Evolutionary conservation across 208 protist genomes (phyloP).

Genomic region (Angomonas desouzai): DNA sequence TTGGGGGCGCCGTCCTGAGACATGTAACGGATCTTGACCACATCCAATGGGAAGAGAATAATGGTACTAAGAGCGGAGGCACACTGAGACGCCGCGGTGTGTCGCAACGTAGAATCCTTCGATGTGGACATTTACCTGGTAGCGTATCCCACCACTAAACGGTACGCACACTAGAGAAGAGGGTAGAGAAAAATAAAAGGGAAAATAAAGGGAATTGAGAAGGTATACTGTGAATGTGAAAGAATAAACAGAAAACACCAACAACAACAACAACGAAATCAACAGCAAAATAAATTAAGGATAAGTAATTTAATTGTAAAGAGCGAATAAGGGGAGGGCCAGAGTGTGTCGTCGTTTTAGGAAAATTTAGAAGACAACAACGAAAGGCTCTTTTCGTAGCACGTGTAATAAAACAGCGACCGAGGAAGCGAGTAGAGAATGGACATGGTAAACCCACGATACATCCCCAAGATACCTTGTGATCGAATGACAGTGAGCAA

Average conservation of each 20-base stretch:
- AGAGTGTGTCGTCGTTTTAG: too few relatives aligned
- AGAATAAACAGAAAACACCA: too few relatives aligned
- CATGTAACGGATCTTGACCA: constrained; percentile 78
- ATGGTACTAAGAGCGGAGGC: constrained; percentile 39
- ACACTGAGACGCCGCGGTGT: constrained; percentile 42
- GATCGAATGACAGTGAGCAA: constrained; percentile 47
- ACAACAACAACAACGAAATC: not conserved
- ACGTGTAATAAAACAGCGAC: constrained; percentile 59
- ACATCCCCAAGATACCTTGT: constrained; percentile 59
- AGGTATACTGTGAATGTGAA: too few relatives aligned
- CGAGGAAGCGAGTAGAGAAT: constrained; percentile 77
- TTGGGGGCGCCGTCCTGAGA: constrained; percentile 56
- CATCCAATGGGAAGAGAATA: constrained; percentile 73
- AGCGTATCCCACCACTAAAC: not conserved
- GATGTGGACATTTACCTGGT: not conserved
- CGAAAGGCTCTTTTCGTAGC: constrained; percentile 75
- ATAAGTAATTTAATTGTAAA: not conserved
- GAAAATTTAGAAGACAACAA: constrained; percentile 21
- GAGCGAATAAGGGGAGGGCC: not conserved
- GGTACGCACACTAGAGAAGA: not conserved
- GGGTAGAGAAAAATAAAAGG: not conserved
- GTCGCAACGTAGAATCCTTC: constrained; percentile 16
- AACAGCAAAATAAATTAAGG: constrained; percentile 3
- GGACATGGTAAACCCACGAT: constrained; percentile 63
- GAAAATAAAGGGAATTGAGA: not conserved